Conservation (phyloP, 2,329 filamentous ascomycete species). For the Claviceps sp. region DNA sequence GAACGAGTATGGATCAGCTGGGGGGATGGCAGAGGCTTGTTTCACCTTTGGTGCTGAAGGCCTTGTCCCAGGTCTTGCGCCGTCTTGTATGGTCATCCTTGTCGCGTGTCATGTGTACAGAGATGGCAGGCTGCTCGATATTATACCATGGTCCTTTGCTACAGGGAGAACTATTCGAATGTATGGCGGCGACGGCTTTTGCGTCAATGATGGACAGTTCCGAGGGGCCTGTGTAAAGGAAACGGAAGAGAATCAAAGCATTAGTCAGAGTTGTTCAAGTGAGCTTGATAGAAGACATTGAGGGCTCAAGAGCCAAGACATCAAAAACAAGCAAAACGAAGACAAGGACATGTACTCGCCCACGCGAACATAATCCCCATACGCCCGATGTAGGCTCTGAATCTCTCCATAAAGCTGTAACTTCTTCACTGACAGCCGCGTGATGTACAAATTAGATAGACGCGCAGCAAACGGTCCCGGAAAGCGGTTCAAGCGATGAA, state of each 20-base stretch:
- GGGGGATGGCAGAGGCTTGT: background rate
- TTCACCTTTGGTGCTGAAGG: conserved; percentile 16
- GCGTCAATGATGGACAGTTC: conserved; percentile 20
- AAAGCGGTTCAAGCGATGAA: conserved; percentile 16
- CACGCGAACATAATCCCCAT: conserved; percentile 18
- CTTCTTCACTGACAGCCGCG: conserved; percentile 10
- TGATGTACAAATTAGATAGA: conserved; percentile 14
- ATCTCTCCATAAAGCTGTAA: conserved; percentile 14
- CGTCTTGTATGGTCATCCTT: conserved; percentile 16
- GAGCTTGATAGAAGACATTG: background rate
- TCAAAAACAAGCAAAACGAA: background rate
- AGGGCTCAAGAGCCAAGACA: background rate
- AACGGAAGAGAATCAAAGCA: background rate
- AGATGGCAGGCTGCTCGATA: conserved; percentile 15
- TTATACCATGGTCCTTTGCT: conserved; percentile 22
- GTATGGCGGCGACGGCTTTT: conserved; percentile 15
- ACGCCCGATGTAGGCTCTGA: conserved; percentile 14
- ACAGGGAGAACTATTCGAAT: conserved; percentile 15
- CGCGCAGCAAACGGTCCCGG: conserved; percentile 15
- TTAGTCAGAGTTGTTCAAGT: too few relatives aligned
- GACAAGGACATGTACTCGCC: conserved; percentile 6
- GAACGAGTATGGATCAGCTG: background rate
- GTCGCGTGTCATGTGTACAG: conserved; percentile 18
- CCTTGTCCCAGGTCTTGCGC: conserved; percentile 21
- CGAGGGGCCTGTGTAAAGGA: conserved; percentile 11